phyloP scores from a whole-genome alignment of 208 protist species.

The Acanthamoeba royreba region DNA sequence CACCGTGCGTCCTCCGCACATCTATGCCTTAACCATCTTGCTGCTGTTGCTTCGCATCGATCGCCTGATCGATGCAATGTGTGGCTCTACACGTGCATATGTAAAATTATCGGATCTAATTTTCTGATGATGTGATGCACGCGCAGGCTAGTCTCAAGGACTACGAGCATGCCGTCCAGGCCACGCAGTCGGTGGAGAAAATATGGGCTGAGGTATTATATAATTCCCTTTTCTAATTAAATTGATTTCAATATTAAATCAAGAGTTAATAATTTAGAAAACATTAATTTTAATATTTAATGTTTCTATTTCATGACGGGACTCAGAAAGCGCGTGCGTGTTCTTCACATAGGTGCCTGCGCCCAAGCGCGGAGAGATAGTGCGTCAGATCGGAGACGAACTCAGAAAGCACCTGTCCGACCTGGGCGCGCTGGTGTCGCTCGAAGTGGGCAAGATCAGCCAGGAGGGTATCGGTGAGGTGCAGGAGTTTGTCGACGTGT shows the following conservation, averaged over 20 bases:
- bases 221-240: background rate
- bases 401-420: slow-evolving; percentile 67
- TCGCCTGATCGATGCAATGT: no score
- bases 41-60: background rate
- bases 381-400: slow-evolving; percentile 76
- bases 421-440: slow-evolving; percentile 74
- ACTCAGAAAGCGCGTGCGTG: background rate
- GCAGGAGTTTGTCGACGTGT: slow-evolving; percentile 86
- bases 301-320: background rate
- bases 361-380: slow-evolving; percentile 81
- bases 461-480: slow-evolving; percentile 81
- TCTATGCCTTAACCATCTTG: background rate
- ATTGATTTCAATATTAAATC: background rate
- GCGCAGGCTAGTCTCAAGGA: background rate
- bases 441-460: slow-evolving; percentile 86
- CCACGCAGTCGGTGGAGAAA: background rate
- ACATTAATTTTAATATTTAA: background rate
- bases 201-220: slow-evolving; percentile 7
- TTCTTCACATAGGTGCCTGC: slow-evolving; percentile 51
- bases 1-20: background rate
- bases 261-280: background rate
- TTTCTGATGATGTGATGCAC: background rate
- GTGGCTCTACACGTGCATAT: background rate
- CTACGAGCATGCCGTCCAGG: background rate
- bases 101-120: background rate